Conservation (phyloP, 2,329 filamentous ascomycete genomes). For the Proliferodiscus dingleyae region DNA sequence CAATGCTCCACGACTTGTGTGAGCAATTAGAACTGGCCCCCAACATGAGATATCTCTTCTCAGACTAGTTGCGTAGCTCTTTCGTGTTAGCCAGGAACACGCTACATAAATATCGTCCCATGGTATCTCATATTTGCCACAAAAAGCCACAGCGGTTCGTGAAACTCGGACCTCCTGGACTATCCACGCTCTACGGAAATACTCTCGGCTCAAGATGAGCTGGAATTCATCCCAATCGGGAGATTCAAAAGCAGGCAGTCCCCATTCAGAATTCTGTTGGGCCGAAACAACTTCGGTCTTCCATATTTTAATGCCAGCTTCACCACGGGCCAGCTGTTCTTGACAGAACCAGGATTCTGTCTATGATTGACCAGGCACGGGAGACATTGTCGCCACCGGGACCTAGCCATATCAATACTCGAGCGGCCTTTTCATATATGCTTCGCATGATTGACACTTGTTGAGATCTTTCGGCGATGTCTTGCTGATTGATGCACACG, state of each 20-base stretch:
- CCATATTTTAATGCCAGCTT: background rate
- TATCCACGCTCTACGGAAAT: background rate
- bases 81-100: background rate
- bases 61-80: background rate
- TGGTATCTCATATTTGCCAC: background rate
- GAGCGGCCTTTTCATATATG: conserved; percentile 17
- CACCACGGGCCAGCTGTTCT: background rate
- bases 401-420: conserved; percentile 23
- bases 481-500: conserved; percentile 21
- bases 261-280: background rate
- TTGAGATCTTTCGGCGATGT: conserved; percentile 16
- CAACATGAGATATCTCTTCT: background rate
- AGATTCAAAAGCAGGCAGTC: background rate
- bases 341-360: background rate
- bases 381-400: background rate
- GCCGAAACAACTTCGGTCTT: background rate
- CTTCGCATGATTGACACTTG: conserved; percentile 23
- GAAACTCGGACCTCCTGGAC: background rate
- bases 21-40: too few relatives aligned
- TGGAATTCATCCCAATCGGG: background rate
- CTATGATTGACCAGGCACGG: background rate
- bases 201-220: background rate
- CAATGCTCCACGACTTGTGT: too few relatives aligned
- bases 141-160: background rate
- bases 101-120: background rate